Percentiles rank a stretch among this genome's conserved stretches.
Evolutionary conservation across 768 basidiomycete species (phyloP).

Genomic region (Phaeotremella fagi): DNA sequence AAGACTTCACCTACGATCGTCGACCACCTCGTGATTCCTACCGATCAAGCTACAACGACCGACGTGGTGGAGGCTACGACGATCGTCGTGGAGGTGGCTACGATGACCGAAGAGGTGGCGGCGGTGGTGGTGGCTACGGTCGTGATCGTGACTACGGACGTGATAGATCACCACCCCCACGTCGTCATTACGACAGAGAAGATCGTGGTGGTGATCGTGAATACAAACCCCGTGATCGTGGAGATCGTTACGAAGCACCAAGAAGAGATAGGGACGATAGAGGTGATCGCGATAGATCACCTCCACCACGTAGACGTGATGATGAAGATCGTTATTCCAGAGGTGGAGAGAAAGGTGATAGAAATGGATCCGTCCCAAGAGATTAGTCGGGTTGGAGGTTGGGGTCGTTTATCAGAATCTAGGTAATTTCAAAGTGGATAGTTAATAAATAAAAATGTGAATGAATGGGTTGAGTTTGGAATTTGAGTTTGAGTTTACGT

Average conservation of each 20-base stretch:
- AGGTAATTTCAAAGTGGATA: too few relatives aligned
- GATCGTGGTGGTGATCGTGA: background rate
- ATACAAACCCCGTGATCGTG: too few relatives aligned
- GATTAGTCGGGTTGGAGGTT: background rate
- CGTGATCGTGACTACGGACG: conserved; percentile 49
- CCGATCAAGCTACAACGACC: conserved; percentile 13
- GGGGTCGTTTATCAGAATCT: too few relatives aligned
- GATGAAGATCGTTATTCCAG: conserved; percentile 53
- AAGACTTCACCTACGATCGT: conserved; percentile 18
- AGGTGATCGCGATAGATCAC: too few relatives aligned
- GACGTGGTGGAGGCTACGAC: conserved; percentile 19
- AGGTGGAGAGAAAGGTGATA: conserved; percentile 1
- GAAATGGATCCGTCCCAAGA: background rate
- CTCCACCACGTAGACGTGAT: conserved; percentile 64
- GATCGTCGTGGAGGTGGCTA: conserved; percentile 11
- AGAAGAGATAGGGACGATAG: too few relatives aligned
- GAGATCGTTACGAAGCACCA: too few relatives aligned
- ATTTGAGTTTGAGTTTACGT: background rate
- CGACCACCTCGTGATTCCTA: conserved; percentile 49
- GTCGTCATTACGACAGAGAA: conserved; percentile 56
- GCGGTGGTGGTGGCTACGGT: conserved; percentile 12
- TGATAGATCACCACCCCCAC: conserved; percentile 76
- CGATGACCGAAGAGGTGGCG: conserved; percentile 15
- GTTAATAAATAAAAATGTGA: too few relatives aligned
- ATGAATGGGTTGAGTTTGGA: background rate